Base-by-base conservation (phyloP, 1,139 yeast genomes). In the Saccharomyces hybrid region DNA sequence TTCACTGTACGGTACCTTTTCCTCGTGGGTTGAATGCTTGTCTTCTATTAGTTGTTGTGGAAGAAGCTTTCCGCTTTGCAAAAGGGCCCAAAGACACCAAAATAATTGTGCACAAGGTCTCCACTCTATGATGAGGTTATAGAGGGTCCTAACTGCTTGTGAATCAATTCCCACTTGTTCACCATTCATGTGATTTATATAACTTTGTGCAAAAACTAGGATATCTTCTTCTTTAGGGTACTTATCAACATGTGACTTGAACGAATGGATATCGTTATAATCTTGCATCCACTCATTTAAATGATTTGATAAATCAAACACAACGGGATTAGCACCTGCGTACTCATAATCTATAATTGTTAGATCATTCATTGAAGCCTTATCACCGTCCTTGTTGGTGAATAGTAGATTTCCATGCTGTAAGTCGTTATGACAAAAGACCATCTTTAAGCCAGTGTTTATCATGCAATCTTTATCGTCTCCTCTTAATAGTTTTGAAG, bases 321-420 rank as follows among this genome's bases (percentile, higher is more conserved):
- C 96, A 1, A 96, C 88, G 54, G 84, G 76, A 67, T 91, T 91
- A 14, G 95, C 84, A 1, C 96, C 97, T 0, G 96, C 84, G 70
- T 91, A 93, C 73, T 93, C 99, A 69, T 91, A 93, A 70, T 93
- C 99, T 66, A 93, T 93, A 21, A 93, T 97, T 29, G 88, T 96
- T 61, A 93, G 12, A 9, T 48, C 76, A 64, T 82, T 83, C 31
- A 81, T 76, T 71, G 90, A 96, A 24, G 46, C 11, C 8, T 64
- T 78, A 80, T 55, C 74, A 55, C 52, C 64, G 63, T 49, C 70
- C 70, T 48, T 63, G 64, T 12, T 60, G 1, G 73, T 63, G 58
- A 85, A 77, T 55, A 86, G 73, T 59, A 93, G 77, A 67, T 93
- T 93, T 19, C 99, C 98, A 67, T 93, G 91, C 70, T 93, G 99